Base-by-base conservation (phyloP, 306 rosid genomes). In the Alnus glutinosa region DNA sequence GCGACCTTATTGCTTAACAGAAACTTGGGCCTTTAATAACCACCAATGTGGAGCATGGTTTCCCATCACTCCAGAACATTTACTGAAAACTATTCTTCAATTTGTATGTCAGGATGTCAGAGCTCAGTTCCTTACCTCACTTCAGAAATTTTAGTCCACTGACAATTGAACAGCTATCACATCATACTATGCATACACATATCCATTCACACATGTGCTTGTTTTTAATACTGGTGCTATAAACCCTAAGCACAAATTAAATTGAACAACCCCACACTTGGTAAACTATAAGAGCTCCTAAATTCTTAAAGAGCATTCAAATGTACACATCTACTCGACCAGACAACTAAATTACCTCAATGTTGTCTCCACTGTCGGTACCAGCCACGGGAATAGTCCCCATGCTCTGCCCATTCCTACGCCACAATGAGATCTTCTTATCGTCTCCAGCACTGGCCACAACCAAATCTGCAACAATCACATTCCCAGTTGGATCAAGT, bases 361-460 rank as follows among this genome's bases (percentile, higher is more conserved):
- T 88, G 85, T 84, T 82, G 57, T 96, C 98, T 74, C 97, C 96
- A 76, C 89, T 81, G 14, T 96, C 98, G 76, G 82, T 71, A 7
- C 98, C 98, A 36, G 92, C 82, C 58, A 93, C 79, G 2, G 99
- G 99, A 83, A 96, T 91, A 81, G 98, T 96, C 70, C 99, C 98
- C 97, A 96, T 88, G 88, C 90, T 89, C 58, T 91, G 91, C 81
- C 99, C 99, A 83, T 88, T 96, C 90, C 87, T 93, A 55, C 87
- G 87, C 96, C 97, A 91, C 81, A 96, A 66, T 0, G 98, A 96
- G 75, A 96, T 93, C 97, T 86, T 91, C 91, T 88, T 91, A 74
- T 96, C 99, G 64, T 96, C 99, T 68, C 98, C 99, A 63, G 96
- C 98, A 87, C 99, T 91, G 51, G 96, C 99, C 89, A 91, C 94